These are phyloP conservation scores for Striga asiatica DNA, from an alignment of 257 asterid species.

Conservation along the genomic window DNA sequence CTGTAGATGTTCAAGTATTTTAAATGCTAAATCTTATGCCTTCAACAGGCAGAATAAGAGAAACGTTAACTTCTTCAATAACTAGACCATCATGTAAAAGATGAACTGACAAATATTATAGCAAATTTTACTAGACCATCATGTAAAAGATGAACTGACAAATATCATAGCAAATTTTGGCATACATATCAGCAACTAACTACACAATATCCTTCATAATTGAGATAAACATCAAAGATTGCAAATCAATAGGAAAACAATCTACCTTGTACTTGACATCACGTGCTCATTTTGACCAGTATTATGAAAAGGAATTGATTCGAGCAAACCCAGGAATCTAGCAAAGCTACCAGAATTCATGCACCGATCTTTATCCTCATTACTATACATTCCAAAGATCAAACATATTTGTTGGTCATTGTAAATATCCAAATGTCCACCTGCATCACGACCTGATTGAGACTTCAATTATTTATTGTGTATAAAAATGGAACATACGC, in stretches of 20 bases:
- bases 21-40: neutral
- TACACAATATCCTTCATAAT: constrained; percentile 6
- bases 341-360: constrained; percentile 73
- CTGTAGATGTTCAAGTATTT: neutral
- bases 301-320: constrained; percentile 73
- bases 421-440: constrained; percentile 46
- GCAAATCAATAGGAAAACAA: constrained; percentile 9
- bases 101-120: neutral
- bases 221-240: neutral
- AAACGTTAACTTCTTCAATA: neutral
- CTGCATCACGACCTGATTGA: constrained; percentile 32
- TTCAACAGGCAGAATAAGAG: neutral
- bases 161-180: neutral
- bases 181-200: constrained; percentile 2
- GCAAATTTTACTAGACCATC: neutral
- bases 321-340: constrained; percentile 81
- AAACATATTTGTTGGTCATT: constrained; percentile 54
- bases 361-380: constrained; percentile 61
- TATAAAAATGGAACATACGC: constrained; percentile 2
- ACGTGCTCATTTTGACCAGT: constrained; percentile 53
- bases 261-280: constrained; percentile 58
- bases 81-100: constrained; percentile 1
- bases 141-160: constrained; percentile 4
- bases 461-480: constrained; percentile 12
- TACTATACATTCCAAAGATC: constrained; percentile 46